A percentile compares a stretch with the other conserved stretches of the same genome.
Conservation (phyloP, 805 yeast species). For the Yarrowia keelungensis region DNA sequence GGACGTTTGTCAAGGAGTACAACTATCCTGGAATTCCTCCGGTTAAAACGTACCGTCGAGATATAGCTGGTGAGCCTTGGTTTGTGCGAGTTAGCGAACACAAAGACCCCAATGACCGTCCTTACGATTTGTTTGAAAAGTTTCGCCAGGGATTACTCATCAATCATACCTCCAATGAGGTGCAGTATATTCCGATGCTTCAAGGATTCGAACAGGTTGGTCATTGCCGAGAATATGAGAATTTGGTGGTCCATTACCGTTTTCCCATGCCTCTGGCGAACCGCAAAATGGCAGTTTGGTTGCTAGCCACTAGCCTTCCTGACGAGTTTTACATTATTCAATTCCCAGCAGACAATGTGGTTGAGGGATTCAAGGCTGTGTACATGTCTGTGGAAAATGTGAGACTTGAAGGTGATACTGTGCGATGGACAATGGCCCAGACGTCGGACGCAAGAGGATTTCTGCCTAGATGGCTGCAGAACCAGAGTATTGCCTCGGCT, state of each 20-base stretch:
- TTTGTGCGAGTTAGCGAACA: slow-evolving; percentile 51
- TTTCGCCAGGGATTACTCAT: slow-evolving; percentile 47
- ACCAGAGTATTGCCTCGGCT: slow-evolving; percentile 39
- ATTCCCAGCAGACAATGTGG: slow-evolving; percentile 48
- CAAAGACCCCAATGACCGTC: slow-evolving; percentile 42
- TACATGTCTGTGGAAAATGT: slow-evolving; percentile 52
- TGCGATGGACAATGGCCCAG: slow-evolving; percentile 53
- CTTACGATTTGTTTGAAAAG: slow-evolving; percentile 44
- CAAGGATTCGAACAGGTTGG: slow-evolving; percentile 43
- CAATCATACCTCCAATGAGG: slow-evolving; percentile 52
- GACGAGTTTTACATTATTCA: slow-evolving; percentile 46
- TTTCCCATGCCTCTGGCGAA: slow-evolving; percentile 50
- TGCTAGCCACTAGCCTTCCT: slow-evolving; percentile 41
- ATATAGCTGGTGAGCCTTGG: slow-evolving; percentile 50
- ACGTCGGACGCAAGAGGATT: slow-evolving; percentile 53
- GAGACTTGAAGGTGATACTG: slow-evolving; percentile 40
- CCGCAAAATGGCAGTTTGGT: slow-evolving; percentile 52
- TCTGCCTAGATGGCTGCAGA: slow-evolving; percentile 52
- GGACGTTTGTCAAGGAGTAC: slow-evolving; percentile 23
- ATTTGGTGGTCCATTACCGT: slow-evolving; percentile 47
- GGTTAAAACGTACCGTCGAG: slow-evolving; percentile 44
- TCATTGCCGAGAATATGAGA: slow-evolving; percentile 43
- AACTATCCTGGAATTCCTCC: slow-evolving; percentile 13
- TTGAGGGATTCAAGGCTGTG: slow-evolving; percentile 44
- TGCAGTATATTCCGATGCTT: slow-evolving; percentile 50